Percentiles rank a stretch among this genome's conserved stretches.
Conservation (phyloP, 2,329 filamentous ascomycete genomes). For the Pseudonectria foliicola region DNA sequence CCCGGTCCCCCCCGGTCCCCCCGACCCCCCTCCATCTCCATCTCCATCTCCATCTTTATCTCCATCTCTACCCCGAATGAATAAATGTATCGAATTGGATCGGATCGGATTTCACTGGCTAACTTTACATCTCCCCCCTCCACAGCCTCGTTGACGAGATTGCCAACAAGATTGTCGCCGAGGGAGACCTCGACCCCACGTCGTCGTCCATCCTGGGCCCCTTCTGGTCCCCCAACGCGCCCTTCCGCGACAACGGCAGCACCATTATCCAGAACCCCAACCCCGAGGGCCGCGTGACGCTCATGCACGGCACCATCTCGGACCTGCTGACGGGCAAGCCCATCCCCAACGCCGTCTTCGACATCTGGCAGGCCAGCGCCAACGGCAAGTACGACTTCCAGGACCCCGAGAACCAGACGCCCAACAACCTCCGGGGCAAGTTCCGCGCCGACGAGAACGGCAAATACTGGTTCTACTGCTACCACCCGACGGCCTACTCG, state of each 20-base stretch:
- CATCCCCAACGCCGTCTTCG: conserved; percentile 59
- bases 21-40: too few relatives aligned
- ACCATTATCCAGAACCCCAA: conserved; percentile 55
- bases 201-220: conserved; percentile 67
- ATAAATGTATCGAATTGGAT: too few relatives aligned
- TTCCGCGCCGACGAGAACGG: conserved; percentile 62
- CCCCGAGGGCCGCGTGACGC: conserved; percentile 50
- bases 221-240: conserved; percentile 67
- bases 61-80: too few relatives aligned
- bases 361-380: conserved; percentile 67
- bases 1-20: too few relatives aligned
- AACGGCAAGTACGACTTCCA: conserved; percentile 71
- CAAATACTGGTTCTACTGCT: conserved; percentile 64
- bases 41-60: too few relatives aligned
- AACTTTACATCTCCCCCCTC: too few relatives aligned
- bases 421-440: conserved; percentile 68
- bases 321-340: conserved; percentile 57
- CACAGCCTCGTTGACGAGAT: conserved; percentile 50
- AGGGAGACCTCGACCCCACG: conserved; percentile 54
- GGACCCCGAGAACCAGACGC: conserved; percentile 59
- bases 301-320: conserved; percentile 60
- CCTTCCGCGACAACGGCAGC: conserved; percentile 59
- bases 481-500: conserved; percentile 63
- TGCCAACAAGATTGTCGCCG: conserved; percentile 53
- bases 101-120: too few relatives aligned